These are phyloP conservation scores for Cyclotella distinguenda DNA, from an alignment of 108 stramenopile species.

Conservation along the genomic window DNA sequence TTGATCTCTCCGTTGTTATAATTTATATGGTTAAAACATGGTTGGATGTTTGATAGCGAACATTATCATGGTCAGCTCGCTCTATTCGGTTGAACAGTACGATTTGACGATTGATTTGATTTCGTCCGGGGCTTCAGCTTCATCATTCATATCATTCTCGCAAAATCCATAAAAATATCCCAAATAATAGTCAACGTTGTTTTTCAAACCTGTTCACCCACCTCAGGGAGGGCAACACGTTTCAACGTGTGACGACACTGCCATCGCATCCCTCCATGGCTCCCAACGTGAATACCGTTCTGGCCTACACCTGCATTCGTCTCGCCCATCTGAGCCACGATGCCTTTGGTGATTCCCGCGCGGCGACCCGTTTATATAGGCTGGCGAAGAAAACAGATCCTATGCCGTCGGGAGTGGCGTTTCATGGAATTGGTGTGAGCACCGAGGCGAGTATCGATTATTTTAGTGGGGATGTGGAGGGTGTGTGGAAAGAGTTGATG, in stretches of 20 bases:
- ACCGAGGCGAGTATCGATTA: slow-evolving; percentile 61
- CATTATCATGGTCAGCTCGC: too few species aligned
- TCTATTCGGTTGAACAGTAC: too few species aligned
- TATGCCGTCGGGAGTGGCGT: slow-evolving; percentile 58
- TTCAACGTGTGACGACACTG: slow-evolving; percentile 73
- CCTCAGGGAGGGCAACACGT: too few species aligned
- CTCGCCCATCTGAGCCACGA: slow-evolving; percentile 74
- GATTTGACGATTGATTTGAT: too few species aligned
- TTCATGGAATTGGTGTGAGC: slow-evolving; percentile 64
- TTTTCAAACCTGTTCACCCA: too few species aligned
- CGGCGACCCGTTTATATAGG: slow-evolving; percentile 69
- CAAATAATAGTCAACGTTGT: too few species aligned
- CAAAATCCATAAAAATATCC: too few species aligned
- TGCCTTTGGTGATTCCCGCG: slow-evolving; percentile 76
- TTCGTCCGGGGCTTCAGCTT: too few species aligned
- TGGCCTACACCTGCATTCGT: slow-evolving; percentile 71
- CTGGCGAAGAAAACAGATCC: slow-evolving; percentile 65
- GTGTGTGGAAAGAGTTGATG: slow-evolving; percentile 50
- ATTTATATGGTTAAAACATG: too few species aligned
- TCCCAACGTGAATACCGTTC: slow-evolving; percentile 43
- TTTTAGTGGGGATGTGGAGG: slow-evolving; percentile 1
- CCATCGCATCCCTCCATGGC: not conserved
- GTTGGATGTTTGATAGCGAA: too few species aligned
- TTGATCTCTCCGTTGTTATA: too few species aligned
- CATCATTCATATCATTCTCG: too few species aligned